phyloP scores from a whole-genome alignment of 257 asterid species.

The Nicotiana tabacum region DNA sequence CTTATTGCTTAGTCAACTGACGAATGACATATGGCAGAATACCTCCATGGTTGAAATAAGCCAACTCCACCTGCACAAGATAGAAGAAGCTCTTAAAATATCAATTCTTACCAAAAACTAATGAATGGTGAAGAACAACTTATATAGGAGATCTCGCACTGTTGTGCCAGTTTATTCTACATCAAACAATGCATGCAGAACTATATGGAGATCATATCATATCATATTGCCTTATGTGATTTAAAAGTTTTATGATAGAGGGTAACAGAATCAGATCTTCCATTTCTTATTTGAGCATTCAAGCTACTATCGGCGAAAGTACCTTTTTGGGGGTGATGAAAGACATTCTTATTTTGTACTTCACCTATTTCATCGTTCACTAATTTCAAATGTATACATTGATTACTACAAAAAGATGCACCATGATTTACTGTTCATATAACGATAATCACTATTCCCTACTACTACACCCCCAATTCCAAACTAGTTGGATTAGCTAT shows the following conservation, averaged over 20 bases:
- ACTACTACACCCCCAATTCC: neutral
- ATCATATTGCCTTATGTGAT: neutral
- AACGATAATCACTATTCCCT: neutral
- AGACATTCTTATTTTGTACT: neutral
- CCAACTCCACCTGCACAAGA: constrained; percentile 25
- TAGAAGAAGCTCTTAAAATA: neutral
- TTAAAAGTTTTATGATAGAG: neutral
- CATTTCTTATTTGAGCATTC: neutral
- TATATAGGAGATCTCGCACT: neutral
- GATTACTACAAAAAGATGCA: neutral
- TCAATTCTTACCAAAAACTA: neutral
- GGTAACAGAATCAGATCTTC: neutral
- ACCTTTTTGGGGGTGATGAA: neutral
- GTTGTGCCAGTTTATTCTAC: neutral
- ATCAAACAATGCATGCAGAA: neutral
- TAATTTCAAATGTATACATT: neutral
- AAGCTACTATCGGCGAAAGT: neutral
- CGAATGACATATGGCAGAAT: constrained; percentile 82
- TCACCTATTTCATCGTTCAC: neutral
- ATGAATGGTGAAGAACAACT: neutral
- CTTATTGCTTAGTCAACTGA: constrained; percentile 55
- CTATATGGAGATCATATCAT: neutral
- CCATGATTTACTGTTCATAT: neutral
- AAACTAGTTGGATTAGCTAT: neutral
- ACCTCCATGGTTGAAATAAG: constrained; percentile 75